phyloP scores from a whole-genome alignment of 2,329 filamentous ascomycete genomes.

The Sporothrix curviconia region DNA sequence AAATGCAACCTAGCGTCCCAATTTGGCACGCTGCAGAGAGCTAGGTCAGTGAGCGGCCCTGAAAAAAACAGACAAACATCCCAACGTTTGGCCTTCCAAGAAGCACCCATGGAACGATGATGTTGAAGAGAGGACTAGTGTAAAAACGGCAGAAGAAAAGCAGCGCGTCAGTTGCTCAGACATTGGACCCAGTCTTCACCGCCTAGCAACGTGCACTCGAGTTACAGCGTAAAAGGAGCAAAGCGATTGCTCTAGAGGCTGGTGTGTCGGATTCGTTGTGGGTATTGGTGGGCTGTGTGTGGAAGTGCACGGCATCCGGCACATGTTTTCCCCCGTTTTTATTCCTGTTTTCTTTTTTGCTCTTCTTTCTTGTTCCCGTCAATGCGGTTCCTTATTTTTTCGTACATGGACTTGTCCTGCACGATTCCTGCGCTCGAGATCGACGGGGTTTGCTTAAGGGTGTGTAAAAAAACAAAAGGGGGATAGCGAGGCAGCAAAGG shows the following conservation, averaged over 20 bases:
- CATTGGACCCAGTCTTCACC: neutral
- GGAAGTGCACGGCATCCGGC: too few relatives aligned
- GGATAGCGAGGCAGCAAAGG: neutral
- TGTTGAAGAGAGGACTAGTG: too few relatives aligned
- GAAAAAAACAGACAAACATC: neutral
- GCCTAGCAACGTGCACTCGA: too few relatives aligned
- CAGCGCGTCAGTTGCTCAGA: neutral
- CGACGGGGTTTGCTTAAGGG: neutral
- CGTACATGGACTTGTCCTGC: neutral
- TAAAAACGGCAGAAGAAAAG: neutral
- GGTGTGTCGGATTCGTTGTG: neutral
- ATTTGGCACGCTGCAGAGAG: constrained; percentile 12
- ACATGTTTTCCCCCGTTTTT: neutral
- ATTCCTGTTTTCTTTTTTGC: neutral
- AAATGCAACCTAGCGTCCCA: constrained; percentile 6
- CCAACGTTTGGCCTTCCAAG: too few relatives aligned
- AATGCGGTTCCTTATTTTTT: too few relatives aligned
- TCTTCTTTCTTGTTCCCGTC: neutral
- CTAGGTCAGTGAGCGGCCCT: neutral
- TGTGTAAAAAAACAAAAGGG: constrained; percentile 6
- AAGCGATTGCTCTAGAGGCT: neutral
- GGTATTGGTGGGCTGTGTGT: neutral
- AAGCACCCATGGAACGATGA: too few relatives aligned
- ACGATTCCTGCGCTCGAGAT: constrained; percentile 5
- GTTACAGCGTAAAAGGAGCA: neutral